Conservation (phyloP, 176 grass and related monocot species). For the Carex cristatella region DNA sequence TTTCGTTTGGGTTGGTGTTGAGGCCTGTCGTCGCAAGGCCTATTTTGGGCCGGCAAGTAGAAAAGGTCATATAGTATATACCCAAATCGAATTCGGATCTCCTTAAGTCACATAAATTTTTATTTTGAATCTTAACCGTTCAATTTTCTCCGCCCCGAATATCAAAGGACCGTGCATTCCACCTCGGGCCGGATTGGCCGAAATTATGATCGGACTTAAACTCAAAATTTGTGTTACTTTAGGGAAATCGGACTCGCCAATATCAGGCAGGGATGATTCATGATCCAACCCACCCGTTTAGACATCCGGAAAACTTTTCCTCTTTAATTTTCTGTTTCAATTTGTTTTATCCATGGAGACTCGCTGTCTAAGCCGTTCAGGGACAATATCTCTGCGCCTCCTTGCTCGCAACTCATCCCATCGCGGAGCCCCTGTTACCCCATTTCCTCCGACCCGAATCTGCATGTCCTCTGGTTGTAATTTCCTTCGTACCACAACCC, state of each 20-base stretch:
- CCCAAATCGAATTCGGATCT: too few relatives aligned
- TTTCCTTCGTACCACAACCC: neutral
- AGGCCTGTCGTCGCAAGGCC: neutral
- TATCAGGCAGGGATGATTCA: too few relatives aligned
- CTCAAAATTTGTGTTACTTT: too few relatives aligned
- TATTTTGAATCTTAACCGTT: too few relatives aligned
- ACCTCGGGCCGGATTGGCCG: too few relatives aligned
- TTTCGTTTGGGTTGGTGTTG: neutral
- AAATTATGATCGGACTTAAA: too few relatives aligned
- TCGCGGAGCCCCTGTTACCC: neutral
- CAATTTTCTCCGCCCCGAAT: too few relatives aligned
- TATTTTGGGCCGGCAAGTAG: neutral
- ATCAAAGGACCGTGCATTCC: too few relatives aligned
- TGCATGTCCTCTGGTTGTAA: slow-evolving; percentile 2
- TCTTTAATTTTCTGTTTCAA: neutral
- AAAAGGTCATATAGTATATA: neutral
- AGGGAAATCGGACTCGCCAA: too few relatives aligned
- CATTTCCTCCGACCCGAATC: slow-evolving; percentile 8
- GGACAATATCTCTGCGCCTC: neutral
- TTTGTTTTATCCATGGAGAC: neutral
- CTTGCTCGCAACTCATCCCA: neutral
- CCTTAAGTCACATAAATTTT: too few relatives aligned
- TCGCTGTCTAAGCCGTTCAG: neutral
- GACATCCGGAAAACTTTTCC: neutral
- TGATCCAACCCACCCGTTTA: neutral